Evolutionary conservation across 116 monocot genomes (phyloP).

Genomic region (Iris pallida): DNA sequence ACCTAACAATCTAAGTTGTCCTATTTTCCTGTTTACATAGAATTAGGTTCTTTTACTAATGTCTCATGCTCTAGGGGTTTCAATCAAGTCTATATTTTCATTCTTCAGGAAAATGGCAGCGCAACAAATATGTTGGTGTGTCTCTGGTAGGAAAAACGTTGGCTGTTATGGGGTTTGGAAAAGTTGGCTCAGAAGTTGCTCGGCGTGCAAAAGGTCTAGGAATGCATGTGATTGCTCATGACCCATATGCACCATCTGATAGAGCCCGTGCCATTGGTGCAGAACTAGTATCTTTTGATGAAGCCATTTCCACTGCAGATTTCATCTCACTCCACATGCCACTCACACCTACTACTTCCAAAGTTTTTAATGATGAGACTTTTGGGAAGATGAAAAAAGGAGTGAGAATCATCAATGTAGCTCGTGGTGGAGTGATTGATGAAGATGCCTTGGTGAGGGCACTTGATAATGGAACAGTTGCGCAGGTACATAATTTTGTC

Average conservation of each 20-base stretch:
- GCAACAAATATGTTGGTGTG: conserved; percentile 81
- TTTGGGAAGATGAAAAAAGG: conserved; percentile 67
- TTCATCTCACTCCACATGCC: conserved; percentile 89
- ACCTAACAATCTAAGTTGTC: too few relatives aligned
- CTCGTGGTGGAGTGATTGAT: conserved; percentile 83
- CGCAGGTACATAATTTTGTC: conserved; percentile 40
- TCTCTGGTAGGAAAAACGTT: conserved; percentile 73
- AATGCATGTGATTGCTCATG: conserved; percentile 80
- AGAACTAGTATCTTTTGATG: conserved; percentile 71
- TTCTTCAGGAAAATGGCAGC: conserved; percentile 70
- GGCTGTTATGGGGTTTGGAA: conserved; percentile 71
- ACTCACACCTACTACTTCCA: conserved; percentile 62
- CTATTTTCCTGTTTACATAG: too few relatives aligned
- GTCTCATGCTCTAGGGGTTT: too few relatives aligned
- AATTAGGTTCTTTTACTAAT: too few relatives aligned
- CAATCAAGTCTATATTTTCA: not conserved
- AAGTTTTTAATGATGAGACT: conserved; percentile 59
- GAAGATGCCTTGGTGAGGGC: conserved; percentile 80
- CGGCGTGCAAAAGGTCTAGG: conserved; percentile 76
- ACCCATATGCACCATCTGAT: conserved; percentile 75
- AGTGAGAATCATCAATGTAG: conserved; percentile 68
- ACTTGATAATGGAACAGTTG: conserved; percentile 70
- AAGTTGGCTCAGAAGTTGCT: conserved; percentile 70
- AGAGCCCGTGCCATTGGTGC: conserved; percentile 75
- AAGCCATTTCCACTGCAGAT: conserved; percentile 69